phyloP scores from a whole-genome alignment of 306 rosid genomes.

The Abrus precatorius region DNA sequence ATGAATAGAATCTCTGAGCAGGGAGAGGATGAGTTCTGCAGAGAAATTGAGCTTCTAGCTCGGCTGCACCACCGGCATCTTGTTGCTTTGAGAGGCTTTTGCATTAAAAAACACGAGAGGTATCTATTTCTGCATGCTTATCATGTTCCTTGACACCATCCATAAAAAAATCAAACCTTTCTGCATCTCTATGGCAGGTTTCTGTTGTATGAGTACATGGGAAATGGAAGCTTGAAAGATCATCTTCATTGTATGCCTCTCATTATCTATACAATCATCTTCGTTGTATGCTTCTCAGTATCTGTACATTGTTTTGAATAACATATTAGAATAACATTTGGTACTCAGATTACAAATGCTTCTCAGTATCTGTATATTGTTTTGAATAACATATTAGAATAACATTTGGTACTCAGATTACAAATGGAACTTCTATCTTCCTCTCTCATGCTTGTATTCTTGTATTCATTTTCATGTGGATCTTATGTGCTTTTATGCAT shows the following conservation, averaged over 20 bases:
- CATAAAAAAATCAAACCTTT: conserved; percentile 45
- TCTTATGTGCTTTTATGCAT: conserved; percentile 42
- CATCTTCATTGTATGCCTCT: conserved; percentile 94
- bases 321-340: conserved; percentile 16
- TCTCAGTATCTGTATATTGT: conserved; percentile 40
- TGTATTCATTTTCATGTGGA: conserved; percentile 31
- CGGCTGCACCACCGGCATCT: conserved; percentile 98
- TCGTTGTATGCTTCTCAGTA: conserved; percentile 21
- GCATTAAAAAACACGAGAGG: conserved; percentile 84
- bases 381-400: conserved; percentile 21
- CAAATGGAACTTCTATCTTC: conserved; percentile 23
- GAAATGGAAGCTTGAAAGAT: conserved; percentile 97
- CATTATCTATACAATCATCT: conserved; percentile 37
- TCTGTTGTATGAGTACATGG: conserved; percentile 95
- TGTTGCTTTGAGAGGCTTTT: conserved; percentile 88
- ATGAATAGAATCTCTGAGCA: conserved; percentile 88
- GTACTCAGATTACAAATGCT: conserved; percentile 24
- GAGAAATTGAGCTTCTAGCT: conserved; percentile 94
- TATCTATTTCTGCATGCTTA: conserved; percentile 48
- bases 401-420: conserved; percentile 19
- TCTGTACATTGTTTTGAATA: conserved; percentile 43
- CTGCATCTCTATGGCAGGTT: conserved; percentile 71
- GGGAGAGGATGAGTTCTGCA: conserved; percentile 89
- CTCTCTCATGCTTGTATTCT: conserved; percentile 1
- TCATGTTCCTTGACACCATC: conserved; percentile 47